phyloP scores from a whole-genome alignment of 176 grass and related monocot genomes.

The Tillandsia fasciculata region DNA sequence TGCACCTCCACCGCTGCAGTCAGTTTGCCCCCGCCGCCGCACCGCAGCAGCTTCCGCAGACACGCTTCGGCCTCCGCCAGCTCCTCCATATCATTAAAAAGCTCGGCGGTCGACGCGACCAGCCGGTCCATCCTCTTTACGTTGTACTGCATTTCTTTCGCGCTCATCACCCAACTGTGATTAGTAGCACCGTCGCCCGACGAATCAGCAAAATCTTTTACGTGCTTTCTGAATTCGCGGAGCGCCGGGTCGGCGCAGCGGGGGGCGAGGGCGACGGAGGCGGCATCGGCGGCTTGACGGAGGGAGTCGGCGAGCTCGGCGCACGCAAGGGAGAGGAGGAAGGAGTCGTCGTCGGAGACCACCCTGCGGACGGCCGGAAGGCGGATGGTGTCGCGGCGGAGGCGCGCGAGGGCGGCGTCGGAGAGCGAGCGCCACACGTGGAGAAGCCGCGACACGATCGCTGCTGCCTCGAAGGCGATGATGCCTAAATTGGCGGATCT shows the following conservation, averaged over 20 bases:
- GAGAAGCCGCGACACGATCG: conserved; percentile 68
- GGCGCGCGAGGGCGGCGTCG: conserved; percentile 45
- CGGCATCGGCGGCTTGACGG: conserved; percentile 32
- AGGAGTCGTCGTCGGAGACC: conserved; percentile 62
- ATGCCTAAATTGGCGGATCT: conserved; percentile 34
- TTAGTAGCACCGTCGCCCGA: conserved; percentile 24
- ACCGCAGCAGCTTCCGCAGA: conserved; percentile 50
- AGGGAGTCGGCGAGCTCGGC: conserved; percentile 65
- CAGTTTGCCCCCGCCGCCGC: conserved; percentile 9
- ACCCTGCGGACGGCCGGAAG: conserved; percentile 57
- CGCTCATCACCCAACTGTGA: conserved; percentile 45
- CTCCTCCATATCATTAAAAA: conserved; percentile 66
- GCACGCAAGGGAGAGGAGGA: conserved; percentile 54
- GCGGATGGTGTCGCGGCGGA: conserved; percentile 40
- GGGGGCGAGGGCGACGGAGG: conserved; percentile 21
- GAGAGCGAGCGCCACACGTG: conserved; percentile 50
- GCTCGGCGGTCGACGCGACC: conserved; percentile 31
- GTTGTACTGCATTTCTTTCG: conserved; percentile 66
- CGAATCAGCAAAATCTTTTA: conserved; percentile 47
- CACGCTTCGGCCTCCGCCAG: conserved; percentile 51
- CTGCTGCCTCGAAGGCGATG: conserved; percentile 66
- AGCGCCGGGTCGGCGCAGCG: conserved; percentile 47
- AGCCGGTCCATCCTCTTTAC: conserved; percentile 55
- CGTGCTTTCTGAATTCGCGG: conserved; percentile 29
- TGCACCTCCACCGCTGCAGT: conserved; percentile 48